Base-by-base conservation (phyloP, 2,329 filamentous ascomycete genomes). In the Ceratocystis alfenasii region DNA sequence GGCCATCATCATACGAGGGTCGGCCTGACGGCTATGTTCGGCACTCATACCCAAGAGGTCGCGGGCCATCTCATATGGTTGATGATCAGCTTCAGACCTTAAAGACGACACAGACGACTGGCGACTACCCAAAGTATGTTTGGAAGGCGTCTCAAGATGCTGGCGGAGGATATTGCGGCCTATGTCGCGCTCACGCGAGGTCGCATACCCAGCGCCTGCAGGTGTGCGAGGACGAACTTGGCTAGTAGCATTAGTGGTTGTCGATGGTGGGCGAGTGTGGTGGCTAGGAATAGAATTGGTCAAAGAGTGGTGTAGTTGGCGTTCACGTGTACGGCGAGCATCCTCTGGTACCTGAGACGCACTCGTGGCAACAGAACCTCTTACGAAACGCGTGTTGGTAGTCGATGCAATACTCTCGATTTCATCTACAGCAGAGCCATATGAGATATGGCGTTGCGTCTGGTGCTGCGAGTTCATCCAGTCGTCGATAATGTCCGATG, bases 1-100 rank as follows among this genome's bases (percentile, higher is more conserved):
- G 62, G 94, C 94, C 77, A 96, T 91, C 70, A 99, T 97, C 91
- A 99, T 96, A 71, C 93, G 89, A 69, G 93, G 93, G 76, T 99
- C 94, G 4, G 91, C 95, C 45, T 60, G 62, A 5, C 62, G 45
- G 25, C 61, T 45, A 46, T 62, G 45, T 69, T 83, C 83, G 22
- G 85, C 79, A 57, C 77, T 78, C 65, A 84, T 79, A 57, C 78
- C 77, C 73, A 82, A 79, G 63, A 82, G 82, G 66, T 82, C 76
- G 10, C 84, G 81, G 50, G 73, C 75, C 66, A 90, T 87, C 73
- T 95, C 91, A 80, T 99, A 97, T 50, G 93, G 84, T 68, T 87
- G 86, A 72, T 99, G 86, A 72, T 99, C 94, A 22, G 99, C 79
- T 75, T 99, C 94, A 0, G 94, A 97, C 5, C 86, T 90, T 73